These are phyloP conservation scores for Rhizopus sp. DNA, from an alignment of 371 early-diverging fungal genomes.

Conservation along the genomic window DNA sequence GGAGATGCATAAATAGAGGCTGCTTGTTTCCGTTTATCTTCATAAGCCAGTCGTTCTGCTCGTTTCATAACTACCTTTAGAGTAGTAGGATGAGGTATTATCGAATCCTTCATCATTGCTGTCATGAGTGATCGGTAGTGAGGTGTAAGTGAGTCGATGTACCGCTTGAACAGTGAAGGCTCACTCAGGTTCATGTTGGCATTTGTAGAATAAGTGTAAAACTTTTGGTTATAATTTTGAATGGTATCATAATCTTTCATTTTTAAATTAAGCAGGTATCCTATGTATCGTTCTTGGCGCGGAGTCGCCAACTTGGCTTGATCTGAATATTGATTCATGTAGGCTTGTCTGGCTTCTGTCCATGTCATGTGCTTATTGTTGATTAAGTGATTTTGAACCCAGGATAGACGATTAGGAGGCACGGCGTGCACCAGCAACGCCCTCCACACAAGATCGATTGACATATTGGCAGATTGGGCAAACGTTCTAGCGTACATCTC, in stretches of 20 bases:
- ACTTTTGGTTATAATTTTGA: slow-evolving; percentile 4
- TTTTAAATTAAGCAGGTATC: slow-evolving; percentile 2
- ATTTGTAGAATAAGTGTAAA: not conserved
- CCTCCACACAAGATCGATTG: slow-evolving; percentile 5
- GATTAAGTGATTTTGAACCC: not conserved
- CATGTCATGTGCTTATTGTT: not conserved
- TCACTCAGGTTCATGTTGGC: slow-evolving; percentile 7
- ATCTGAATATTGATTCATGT: not conserved
- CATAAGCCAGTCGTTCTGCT: not conserved
- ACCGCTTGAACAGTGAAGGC: not conserved
- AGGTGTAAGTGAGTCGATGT: not conserved
- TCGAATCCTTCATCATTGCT: not conserved
- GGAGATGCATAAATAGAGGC: not conserved
- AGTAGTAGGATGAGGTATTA: not conserved
- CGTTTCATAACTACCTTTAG: not conserved
- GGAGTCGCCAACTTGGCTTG: not conserved
- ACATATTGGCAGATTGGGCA: not conserved
- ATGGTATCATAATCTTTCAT: slow-evolving; percentile 11
- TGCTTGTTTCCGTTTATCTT: not conserved
- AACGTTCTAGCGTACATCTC: not conserved
- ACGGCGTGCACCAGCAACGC: slow-evolving; percentile 8
- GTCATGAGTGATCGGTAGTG: not conserved
- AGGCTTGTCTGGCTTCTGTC: not conserved
- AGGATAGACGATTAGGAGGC: not conserved
- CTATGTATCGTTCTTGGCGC: slow-evolving; percentile 5